Evolutionary conservation across 768 basidiomycete species (phyloP).

Genomic region (Exsudoporus frostii): DNA sequence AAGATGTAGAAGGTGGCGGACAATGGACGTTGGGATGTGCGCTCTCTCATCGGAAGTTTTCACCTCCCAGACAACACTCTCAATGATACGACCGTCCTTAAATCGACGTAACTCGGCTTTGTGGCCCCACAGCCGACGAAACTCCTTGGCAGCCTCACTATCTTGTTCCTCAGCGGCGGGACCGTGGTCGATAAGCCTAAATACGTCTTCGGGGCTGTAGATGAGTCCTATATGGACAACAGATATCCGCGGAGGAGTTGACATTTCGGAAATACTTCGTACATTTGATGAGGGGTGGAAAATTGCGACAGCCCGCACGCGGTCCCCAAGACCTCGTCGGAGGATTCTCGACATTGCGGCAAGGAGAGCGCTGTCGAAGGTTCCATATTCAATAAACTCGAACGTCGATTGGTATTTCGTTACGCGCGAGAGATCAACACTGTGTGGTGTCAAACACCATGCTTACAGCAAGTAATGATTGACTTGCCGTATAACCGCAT

Average conservation of each 20-base stretch:
- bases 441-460: conserved; percentile 22
- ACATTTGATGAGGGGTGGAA: conserved; percentile 48
- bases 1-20: conserved; percentile 65
- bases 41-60: conserved; percentile 75
- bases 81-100: conserved; percentile 89
- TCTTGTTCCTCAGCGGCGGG: conserved; percentile 69
- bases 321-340: conserved; percentile 68
- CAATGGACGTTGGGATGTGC: conserved; percentile 71
- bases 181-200: conserved; percentile 89
- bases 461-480: background rate
- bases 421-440: conserved; percentile 45
- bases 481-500: conserved; percentile 62
- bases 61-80: conserved; percentile 97
- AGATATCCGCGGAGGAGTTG: conserved; percentile 47
- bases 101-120: conserved; percentile 93
- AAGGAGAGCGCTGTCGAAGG: conserved; percentile 52
- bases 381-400: conserved; percentile 51
- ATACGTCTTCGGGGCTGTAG: conserved; percentile 67
- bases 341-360: conserved; percentile 49
- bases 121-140: conserved; percentile 86
- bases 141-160: conserved; percentile 48
- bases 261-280: conserved; percentile 51
- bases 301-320: conserved; percentile 62
- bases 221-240: conserved; percentile 71
- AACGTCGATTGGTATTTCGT: conserved; percentile 44